Conservation (phyloP, 2,329 filamentous ascomycete genomes). For the Calonectria ilicicola region DNA sequence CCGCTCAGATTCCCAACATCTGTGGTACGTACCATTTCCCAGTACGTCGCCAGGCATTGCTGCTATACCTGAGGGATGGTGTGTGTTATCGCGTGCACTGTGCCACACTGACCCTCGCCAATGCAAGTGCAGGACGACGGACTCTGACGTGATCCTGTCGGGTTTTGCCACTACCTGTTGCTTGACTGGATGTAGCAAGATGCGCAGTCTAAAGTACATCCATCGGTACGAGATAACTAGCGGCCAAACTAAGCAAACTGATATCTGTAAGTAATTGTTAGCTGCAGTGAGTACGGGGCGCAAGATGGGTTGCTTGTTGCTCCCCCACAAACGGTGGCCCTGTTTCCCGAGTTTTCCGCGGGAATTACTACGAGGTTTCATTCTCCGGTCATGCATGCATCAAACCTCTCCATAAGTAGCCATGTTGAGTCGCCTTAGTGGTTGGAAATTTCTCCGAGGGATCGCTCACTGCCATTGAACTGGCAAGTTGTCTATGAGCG, state of each 20-base stretch:
- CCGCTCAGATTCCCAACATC: slow-evolving; percentile 35
- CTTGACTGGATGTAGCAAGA: neutral
- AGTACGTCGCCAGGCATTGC: neutral
- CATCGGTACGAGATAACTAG: neutral
- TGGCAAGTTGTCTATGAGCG: neutral
- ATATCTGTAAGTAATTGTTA: slow-evolving; percentile 4
- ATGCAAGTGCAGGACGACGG: neutral
- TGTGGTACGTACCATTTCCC: slow-evolving; percentile 33
- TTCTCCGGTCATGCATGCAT: slow-evolving; percentile 1
- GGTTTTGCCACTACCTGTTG: neutral
- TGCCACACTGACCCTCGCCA: slow-evolving; percentile 3
- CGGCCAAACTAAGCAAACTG: neutral
- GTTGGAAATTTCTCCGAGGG: neutral
- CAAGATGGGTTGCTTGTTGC: neutral
- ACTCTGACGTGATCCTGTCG: neutral
- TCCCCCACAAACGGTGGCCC: slow-evolving; percentile 1
- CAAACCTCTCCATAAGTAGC: neutral
- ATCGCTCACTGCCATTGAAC: neutral
- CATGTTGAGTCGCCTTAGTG: neutral
- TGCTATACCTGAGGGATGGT: neutral
- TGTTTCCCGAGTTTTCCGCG: slow-evolving; percentile 3
- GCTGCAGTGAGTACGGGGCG: slow-evolving; percentile 1
- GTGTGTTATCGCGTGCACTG: neutral
- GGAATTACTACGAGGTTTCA: neutral
- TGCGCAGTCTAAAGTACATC: neutral